These are phyloP conservation scores for Neofusicoccum parvum DNA, from an alignment of 2,329 filamentous ascomycete genomes.

Conservation along the genomic window DNA sequence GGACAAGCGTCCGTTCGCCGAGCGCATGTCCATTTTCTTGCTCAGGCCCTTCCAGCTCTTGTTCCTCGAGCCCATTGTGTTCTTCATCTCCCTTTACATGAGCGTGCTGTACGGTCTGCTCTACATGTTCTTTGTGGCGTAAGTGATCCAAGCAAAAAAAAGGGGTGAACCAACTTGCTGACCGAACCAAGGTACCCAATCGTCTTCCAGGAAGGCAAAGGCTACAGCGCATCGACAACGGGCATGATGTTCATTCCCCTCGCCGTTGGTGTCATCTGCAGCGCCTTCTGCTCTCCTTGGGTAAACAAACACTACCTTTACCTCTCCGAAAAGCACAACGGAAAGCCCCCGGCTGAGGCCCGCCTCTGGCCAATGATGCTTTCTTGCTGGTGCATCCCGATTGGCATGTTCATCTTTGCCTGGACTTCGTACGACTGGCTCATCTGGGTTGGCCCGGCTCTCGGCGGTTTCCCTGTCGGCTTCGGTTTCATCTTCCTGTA, in stretches of 20 bases:
- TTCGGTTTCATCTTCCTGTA: conserved; percentile 85
- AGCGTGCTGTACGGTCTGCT: conserved; percentile 74
- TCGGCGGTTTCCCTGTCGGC: conserved; percentile 67
- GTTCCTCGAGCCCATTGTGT: conserved; percentile 80
- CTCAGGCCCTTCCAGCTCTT: conserved; percentile 83
- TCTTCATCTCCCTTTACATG: conserved; percentile 85
- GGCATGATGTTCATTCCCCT: conserved; percentile 88
- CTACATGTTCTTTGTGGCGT: conserved; percentile 76
- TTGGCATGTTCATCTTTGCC: conserved; percentile 68
- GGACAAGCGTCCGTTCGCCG: conserved; percentile 67
- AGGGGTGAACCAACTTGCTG: conserved; percentile 45
- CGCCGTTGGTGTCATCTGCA: conserved; percentile 71
- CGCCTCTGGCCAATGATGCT: conserved; percentile 74
- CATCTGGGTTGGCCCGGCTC: conserved; percentile 70
- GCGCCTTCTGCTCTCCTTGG: conserved; percentile 67
- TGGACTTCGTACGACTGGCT: conserved; percentile 68
- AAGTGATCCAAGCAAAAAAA: background rate
- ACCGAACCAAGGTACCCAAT: conserved; percentile 48
- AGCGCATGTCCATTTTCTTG: conserved; percentile 74
- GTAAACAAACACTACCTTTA: conserved; percentile 82
- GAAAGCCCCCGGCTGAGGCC: conserved; percentile 74
- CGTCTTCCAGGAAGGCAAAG: conserved; percentile 78
- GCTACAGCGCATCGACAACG: conserved; percentile 71
- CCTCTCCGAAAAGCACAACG: conserved; percentile 63
- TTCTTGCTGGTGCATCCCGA: conserved; percentile 61